Percentiles rank a stretch among this genome's conserved stretches.
Conservation (phyloP, 805 yeast genomes). For the Scheffersomyces amazonensis region DNA sequence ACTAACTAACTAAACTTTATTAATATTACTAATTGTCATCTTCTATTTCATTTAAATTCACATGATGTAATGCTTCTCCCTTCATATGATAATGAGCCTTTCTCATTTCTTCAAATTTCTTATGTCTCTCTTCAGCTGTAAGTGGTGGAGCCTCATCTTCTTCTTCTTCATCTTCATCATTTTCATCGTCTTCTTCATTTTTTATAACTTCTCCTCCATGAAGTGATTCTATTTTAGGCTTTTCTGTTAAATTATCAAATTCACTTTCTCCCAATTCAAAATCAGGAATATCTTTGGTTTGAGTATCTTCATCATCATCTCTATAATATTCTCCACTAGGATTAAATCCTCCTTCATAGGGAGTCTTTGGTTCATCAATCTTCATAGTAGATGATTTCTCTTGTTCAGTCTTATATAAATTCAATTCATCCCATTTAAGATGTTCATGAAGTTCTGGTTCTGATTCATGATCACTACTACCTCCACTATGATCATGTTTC, state of each 20-base stretch:
- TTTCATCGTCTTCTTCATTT: conserved; percentile 22
- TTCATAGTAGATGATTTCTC: conserved; percentile 73
- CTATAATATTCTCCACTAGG: conserved; percentile 78
- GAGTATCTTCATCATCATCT: conserved; percentile 50
- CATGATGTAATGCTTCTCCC: conserved; percentile 44
- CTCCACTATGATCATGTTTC: conserved; percentile 7
- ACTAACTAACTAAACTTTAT: background rate
- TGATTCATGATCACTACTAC: conserved; percentile 1
- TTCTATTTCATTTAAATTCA: conserved; percentile 21
- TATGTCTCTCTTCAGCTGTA: conserved; percentile 61
- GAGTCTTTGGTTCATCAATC: conserved; percentile 94
- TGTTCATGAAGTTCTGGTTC: conserved; percentile 24
- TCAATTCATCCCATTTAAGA: conserved; percentile 83
- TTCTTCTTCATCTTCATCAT: conserved; percentile 32
- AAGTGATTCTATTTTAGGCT: conserved; percentile 25
- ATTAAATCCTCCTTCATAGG: conserved; percentile 86
- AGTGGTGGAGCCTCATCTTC: conserved; percentile 36
- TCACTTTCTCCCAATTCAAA: conserved; percentile 61
- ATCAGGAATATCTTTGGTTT: conserved; percentile 48
- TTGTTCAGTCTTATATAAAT: conserved; percentile 68
- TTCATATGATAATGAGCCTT: conserved; percentile 73
- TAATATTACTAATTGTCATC: conserved; percentile 15
- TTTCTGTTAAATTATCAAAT: conserved; percentile 23
- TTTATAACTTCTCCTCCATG: conserved; percentile 41
- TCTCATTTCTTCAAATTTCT: conserved; percentile 71